Base-by-base conservation (phyloP, 768 basidiomycete species). In the Symmetrospora coprosmae region DNA sequence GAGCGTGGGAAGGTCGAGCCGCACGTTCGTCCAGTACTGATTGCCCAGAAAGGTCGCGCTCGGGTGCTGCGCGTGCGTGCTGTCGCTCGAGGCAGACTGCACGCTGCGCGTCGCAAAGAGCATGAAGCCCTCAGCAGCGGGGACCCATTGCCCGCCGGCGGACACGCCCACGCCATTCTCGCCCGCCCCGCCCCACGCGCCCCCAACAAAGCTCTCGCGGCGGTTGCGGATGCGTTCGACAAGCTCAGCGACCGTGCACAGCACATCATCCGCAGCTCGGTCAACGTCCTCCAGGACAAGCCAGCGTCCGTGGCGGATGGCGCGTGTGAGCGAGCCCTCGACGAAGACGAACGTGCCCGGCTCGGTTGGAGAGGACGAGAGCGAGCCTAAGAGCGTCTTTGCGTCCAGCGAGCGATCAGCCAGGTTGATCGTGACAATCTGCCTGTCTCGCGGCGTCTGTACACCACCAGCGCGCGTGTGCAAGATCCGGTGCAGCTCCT, bases 391-490 rank as follows among this genome's bases (percentile, higher is more conserved):
- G 4, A 99, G 78, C 0, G 89, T 84, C 23, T 92, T 85, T 30
- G 91, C 84, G 69, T 99, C 92, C 43, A 99, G 78, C 2, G 92
- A 92, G 0, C 90, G 92, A 67, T 97, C 94, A 5, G 89, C 87
- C 25, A 97, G 81, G 67, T 92, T 86, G 61, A 99, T 82, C 0
- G 80, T 82, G 31, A 97, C 78, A 39, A 94, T 78, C 43, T 87
- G 5, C 61, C 52, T 33, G 60, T 58, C 7, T 47, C 49, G 43
- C 50, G 53, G 31, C 60, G 14, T 25, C 9, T 33, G 11, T 40
- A 27, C 17, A 3, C 23, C 25, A 16, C 62, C 48, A 19, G 74
- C 74, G 13, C 65, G 38, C 0, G 87, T 83, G 68, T 81, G 77
- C 11, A 96, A 71, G 9, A 76, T 67, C 9, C 76, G 74, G 9